Evolutionary conservation across 805 yeast genomes (phyloP), one percentile per base, ranked within the genome.

Genomic region (Candida chauliodis): DNA sequence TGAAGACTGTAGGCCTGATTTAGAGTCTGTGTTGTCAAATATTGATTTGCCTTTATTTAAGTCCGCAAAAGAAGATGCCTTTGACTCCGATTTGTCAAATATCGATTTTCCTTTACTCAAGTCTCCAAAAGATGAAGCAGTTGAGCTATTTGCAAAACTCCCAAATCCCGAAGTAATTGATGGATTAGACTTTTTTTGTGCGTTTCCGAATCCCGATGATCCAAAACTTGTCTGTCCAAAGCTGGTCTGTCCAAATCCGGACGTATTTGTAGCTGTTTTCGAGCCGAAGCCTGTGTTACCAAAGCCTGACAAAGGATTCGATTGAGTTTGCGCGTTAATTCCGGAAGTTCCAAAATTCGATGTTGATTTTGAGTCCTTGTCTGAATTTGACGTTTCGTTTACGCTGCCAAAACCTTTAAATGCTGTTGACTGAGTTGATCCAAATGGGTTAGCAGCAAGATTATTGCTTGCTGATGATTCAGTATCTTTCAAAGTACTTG

Each of bases 41-140:
- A 34, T 24, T 2, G 35, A 24, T 18, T 22, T 36, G 7, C 15
- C 19, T 5, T 22, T 13, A 24, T 8, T 10, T 5, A 20, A 8
- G 15, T 14, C 19, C 11, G 47, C 54, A 40, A 51, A 49, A 18
- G 52, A 48, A 3, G 52, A 45, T 15, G 33, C 38, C 16, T 44
- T 45, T 10, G 25, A 20, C 4, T 34, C 22, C 16, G 38, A 11
- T 16, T 25, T 20, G 9, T 27, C 40, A 18, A 40, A 35, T 10
- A 36, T 40, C 3, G 43, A 25, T 19, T 26, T 27, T 3, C 34
- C 34, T 23, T 27, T 32, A 28, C 28, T 17, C 20, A 46, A 44
- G n/a, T 38, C 30, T 14, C 36, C 29, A 23, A 33, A 24, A 11
- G 16, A 20, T 16, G 36, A 23, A 3, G 10, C 5, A 13, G 18